phyloP scores from a whole-genome alignment of 352 stramenopile species.

The Globisporangium sylvaticum region DNA sequence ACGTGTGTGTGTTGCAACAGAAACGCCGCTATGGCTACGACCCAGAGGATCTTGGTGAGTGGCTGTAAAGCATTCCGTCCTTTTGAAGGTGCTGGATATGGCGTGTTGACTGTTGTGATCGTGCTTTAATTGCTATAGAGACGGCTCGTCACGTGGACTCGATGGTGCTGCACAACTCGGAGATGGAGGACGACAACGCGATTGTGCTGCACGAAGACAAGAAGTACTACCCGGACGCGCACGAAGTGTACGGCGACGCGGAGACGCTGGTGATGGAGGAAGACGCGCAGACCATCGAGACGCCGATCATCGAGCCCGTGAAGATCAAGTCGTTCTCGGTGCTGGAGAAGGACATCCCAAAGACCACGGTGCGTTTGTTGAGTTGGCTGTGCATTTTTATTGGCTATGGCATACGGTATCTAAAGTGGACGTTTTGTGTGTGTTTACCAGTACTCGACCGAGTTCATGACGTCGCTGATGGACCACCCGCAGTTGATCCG shows the following conservation, averaged over 20 bases:
- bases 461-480: conserved; percentile 90
- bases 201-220: conserved; percentile 99
- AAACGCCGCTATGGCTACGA: conserved; percentile 16
- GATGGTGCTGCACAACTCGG: conserved; percentile 41
- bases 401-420: background rate
- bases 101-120: background rate
- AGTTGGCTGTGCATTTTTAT: background rate
- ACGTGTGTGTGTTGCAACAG: background rate
- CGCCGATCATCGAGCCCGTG: conserved; percentile 97
- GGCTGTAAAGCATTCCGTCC: background rate
- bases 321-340: conserved; percentile 92
- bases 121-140: conserved; percentile 1
- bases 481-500: conserved; percentile 87
- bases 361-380: conserved; percentile 42
- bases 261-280: conserved; percentile 98
- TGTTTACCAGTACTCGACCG: conserved; percentile 67
- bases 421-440: background rate
- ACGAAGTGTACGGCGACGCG: conserved; percentile 95
- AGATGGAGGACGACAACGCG: conserved; percentile 73
- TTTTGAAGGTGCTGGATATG: background rate
- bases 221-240: conserved; percentile 97
- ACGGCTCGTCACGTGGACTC: conserved; percentile 35
- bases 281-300: conserved; percentile 98
- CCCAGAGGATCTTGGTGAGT: conserved; percentile 16
- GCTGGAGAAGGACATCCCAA: conserved; percentile 75